A percentile compares a stretch with the other conserved stretches of the same genome.
Conservation (phyloP, 768 basidiomycete species). For the Pleurotus tuoliensis region DNA sequence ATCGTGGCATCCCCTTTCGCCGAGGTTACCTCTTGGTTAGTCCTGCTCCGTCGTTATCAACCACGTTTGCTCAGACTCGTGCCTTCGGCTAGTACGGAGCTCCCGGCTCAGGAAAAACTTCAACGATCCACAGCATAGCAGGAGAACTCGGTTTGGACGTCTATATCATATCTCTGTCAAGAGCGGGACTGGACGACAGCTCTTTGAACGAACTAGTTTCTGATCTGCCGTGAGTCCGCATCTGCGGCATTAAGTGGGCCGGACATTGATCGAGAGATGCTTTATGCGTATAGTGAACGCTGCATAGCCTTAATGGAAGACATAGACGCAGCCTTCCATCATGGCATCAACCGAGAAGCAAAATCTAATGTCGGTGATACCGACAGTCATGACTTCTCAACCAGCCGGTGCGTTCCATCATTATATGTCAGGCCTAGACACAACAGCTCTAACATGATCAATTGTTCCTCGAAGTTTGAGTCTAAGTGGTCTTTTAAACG, state of each 20-base stretch:
- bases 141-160: constrained; percentile 67
- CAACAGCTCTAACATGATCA: no score
- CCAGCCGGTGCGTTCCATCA: constrained; percentile 5
- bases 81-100: constrained; percentile 48
- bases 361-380: constrained; percentile 8
- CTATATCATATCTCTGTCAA: constrained; percentile 61
- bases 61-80: no score
- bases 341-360: constrained; percentile 23
- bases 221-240: constrained; percentile 34
- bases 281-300: constrained; percentile 47
- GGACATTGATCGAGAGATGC: constrained; percentile 76
- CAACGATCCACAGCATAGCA: constrained; percentile 62
- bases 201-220: constrained; percentile 48
- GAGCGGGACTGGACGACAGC: constrained; percentile 52
- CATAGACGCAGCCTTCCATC: constrained; percentile 61
- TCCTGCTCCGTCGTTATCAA: constrained; percentile 24
- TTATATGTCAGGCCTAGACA: no score
- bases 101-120: constrained; percentile 72
- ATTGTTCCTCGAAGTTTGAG: constrained; percentile 34
- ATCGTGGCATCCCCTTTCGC: constrained; percentile 66
- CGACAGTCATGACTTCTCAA: constrained; percentile 2
- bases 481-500: constrained; percentile 64
- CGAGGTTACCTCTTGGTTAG: constrained; percentile 73
- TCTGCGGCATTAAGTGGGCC: background rate
- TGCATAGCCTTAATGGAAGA: constrained; percentile 72